These are phyloP conservation scores for Leptographium flavum DNA, from an alignment of 2,329 filamentous ascomycete species.

Conservation along the genomic window DNA sequence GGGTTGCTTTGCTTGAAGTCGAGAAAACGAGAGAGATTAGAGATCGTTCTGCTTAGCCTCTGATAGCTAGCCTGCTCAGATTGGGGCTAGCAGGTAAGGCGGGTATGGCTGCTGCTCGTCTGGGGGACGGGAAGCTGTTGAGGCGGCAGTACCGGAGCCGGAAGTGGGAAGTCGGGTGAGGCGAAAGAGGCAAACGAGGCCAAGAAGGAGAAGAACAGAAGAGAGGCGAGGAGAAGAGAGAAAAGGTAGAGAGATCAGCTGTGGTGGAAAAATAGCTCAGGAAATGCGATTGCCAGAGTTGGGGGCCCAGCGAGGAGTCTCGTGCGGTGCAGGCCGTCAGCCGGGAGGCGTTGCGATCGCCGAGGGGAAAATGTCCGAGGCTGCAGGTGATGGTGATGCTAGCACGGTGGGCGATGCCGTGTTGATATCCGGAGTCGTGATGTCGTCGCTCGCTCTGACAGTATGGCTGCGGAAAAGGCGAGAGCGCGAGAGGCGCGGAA, in stretches of 20 bases:
- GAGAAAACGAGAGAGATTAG: constrained; percentile 1
- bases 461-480: too few relatives aligned
- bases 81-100: constrained; percentile 1
- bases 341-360: neutral
- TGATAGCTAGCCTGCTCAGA: neutral
- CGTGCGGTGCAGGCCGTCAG: neutral
- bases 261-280: too few relatives aligned
- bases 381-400: too few relatives aligned
- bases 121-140: too few relatives aligned
- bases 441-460: too few relatives aligned
- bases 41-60: constrained; percentile 1
- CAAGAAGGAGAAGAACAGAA: neutral
- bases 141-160: too few relatives aligned
- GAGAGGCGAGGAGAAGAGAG: too few relatives aligned
- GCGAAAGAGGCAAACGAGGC: neutral
- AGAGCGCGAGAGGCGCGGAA: too few relatives aligned
- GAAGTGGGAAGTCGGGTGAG: neutral
- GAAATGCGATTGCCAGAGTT: neutral
- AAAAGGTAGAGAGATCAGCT: too few relatives aligned
- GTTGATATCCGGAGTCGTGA: too few relatives aligned
- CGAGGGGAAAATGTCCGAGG: neutral
- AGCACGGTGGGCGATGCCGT: neutral
- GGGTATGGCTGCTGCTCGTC: neutral
- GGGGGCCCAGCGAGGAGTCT: neutral
- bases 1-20: neutral